Conservation (phyloP, 495 filamentous ascomycete genomes). For the Neurospora sp. region DNA sequence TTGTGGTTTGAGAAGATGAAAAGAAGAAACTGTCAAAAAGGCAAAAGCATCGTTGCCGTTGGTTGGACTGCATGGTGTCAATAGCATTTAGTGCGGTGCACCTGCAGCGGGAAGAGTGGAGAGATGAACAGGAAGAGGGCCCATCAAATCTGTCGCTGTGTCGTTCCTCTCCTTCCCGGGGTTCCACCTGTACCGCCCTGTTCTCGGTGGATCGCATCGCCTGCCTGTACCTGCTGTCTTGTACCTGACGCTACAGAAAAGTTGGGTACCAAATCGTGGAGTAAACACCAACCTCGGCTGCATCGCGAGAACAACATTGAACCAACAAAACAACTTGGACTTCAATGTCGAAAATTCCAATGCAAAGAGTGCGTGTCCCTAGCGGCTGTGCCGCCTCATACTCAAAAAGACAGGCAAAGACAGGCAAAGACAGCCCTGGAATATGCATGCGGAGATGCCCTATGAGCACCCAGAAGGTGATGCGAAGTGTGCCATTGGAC, state of each 20-base stretch:
- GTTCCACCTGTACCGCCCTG: background rate
- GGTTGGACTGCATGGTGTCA: background rate
- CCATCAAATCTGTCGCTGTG: too few relatives aligned
- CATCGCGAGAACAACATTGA: background rate
- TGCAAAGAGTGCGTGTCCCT: conserved; percentile 5
- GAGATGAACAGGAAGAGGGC: background rate
- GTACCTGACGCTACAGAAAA: conserved; percentile 2
- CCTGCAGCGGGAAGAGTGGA: background rate
- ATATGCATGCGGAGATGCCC: conserved; percentile 22
- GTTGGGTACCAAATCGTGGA: background rate
- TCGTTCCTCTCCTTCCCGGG: background rate
- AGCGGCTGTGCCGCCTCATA: conserved; percentile 25
- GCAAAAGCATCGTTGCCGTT: background rate
- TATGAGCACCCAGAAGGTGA: conserved; percentile 23
- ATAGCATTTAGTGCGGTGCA: background rate
- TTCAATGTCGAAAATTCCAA: background rate
- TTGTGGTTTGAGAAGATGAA: background rate
- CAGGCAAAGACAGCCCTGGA: conserved; percentile 15
- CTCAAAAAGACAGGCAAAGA: background rate
- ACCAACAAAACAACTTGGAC: background rate
- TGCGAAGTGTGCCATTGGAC: conserved; percentile 22
- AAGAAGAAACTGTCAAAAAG: background rate
- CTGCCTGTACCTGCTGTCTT: background rate
- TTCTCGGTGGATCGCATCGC: background rate
- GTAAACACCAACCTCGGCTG: background rate